A percentile compares a stretch with the other conserved stretches of the same genome.
Conservation (phyloP, 495 filamentous ascomycete genomes). For the Penicillium argentinense region DNA sequence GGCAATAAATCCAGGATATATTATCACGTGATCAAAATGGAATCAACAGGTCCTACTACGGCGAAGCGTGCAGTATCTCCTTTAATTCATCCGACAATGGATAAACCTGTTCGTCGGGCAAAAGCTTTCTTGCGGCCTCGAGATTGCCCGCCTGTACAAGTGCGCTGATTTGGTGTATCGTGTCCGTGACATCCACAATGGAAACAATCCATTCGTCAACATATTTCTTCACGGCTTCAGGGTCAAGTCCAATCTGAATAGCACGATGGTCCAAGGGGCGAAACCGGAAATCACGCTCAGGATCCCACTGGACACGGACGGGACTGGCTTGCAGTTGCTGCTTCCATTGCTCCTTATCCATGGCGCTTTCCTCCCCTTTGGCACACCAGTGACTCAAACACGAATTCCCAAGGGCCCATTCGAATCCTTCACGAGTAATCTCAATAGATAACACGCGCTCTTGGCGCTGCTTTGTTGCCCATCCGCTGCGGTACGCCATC, state of each 20-base stretch:
- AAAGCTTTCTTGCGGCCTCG: constrained; percentile 33
- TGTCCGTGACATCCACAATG: constrained; percentile 60
- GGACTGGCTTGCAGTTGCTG: constrained; percentile 29
- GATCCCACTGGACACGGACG: constrained; percentile 64
- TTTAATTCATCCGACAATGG: constrained; percentile 37
- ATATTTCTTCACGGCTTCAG: constrained; percentile 40
- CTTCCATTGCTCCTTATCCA: constrained; percentile 11
- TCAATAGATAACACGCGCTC: constrained; percentile 54
- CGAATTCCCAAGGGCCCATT: constrained; percentile 33
- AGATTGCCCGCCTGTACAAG: constrained; percentile 39
- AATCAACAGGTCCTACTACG: too few species aligned
- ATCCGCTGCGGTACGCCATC: constrained; percentile 64
- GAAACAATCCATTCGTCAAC: constrained; percentile 50
- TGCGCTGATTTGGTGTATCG: constrained; percentile 44
- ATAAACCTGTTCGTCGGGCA: constrained; percentile 50
- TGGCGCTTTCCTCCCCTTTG: constrained; percentile 7
- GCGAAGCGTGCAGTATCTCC: constrained; percentile 8
- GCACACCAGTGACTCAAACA: constrained; percentile 15
- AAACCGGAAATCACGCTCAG: constrained; percentile 48
- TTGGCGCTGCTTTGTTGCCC: constrained; percentile 50
- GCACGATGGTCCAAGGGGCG: constrained; percentile 47
- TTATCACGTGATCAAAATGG: too few species aligned
- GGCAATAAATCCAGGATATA: too few species aligned
- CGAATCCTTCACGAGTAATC: constrained; percentile 46
- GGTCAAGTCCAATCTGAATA: constrained; percentile 61